Base-by-base conservation (phyloP, 2,329 filamentous ascomycete genomes). In the Talaromyces sp. region DNA sequence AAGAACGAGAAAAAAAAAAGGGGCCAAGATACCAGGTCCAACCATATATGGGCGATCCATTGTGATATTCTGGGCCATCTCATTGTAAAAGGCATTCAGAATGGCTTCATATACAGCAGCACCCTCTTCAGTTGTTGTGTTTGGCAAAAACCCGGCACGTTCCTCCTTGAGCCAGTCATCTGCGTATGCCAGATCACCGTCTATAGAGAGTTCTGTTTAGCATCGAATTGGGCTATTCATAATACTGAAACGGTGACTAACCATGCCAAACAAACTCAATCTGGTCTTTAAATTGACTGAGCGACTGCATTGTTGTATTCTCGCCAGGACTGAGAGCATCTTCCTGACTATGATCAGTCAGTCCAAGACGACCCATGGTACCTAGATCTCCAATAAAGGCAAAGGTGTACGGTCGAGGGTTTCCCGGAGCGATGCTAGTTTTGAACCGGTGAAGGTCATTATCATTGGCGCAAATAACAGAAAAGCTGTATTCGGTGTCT, bases 401-500 rank as follows among this genome's bases (percentile, higher is more conserved):
- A 29, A 65, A 50, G 4, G 57, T 47, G 47, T 56, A 65, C 11
- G 62, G 57, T 0, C 57, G 64, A 14, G 49, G 51, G 42, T 65
- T 57, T 30, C 62, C 62, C 19, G 55, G 44, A 4, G 35, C 42
- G 32, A 60, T 52, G 24, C 51, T 54, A 33, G 62, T 66, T 29
- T 51, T 61, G 54, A 66, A 61, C 30, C 29, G 55, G 44, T 64
- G 63, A 3, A 50, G 51, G 27, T 49, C 35, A 10, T 39, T 51
- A 19, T 40, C 33, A 11, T 62, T 59, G 16, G 53, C 47, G 22
- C 41, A 39, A 11, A 55, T 42, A n/a, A 59, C 60, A 14, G 48
- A 48, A 35, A 65, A 66, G 44, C 59, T 65, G 47, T 67, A 67
- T 14, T 51, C 37, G 3, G 64, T 67, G 40, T 60, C 49, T 8